Evolutionary conservation across 2,329 filamentous ascomycete genomes (phyloP).

Genomic region (Aplosporella prunicola): DNA sequence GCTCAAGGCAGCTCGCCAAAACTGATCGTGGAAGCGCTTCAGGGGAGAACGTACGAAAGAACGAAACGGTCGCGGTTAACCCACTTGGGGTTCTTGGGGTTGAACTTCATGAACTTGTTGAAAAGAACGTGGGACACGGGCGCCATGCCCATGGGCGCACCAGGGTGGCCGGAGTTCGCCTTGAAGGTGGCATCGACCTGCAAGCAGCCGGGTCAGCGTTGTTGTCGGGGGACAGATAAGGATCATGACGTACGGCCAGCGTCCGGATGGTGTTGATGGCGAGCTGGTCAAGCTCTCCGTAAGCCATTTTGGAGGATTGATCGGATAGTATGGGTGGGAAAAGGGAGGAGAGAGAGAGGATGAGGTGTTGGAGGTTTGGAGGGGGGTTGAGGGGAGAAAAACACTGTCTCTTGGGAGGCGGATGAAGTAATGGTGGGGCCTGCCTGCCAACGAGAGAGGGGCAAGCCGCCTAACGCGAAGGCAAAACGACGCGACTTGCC

Average conservation of each 20-base stretch:
- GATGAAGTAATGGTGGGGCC: no score
- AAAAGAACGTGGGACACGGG: constrained; percentile 93
- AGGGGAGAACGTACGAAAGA: constrained; percentile 71
- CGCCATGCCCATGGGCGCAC: constrained; percentile 96
- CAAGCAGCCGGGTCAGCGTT: constrained; percentile 23
- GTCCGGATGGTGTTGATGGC: constrained; percentile 97
- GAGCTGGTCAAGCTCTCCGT: constrained; percentile 76
- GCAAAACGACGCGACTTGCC: no score
- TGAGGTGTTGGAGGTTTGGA: constrained; percentile 2
- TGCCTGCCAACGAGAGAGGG: no score
- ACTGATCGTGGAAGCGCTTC: not conserved
- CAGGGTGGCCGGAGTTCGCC: constrained; percentile 96
- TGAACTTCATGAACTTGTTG: constrained; percentile 99
- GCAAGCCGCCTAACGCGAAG: no score
- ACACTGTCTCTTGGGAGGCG: constrained; percentile 3
- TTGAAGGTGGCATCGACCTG: constrained; percentile 95
- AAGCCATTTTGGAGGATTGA: constrained; percentile 60
- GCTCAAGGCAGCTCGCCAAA: not conserved
- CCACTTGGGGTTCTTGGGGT: constrained; percentile 98
- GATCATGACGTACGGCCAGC: constrained; percentile 66
- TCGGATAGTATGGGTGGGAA: constrained; percentile 12
- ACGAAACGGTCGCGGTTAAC: constrained; percentile 97
- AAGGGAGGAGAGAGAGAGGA: constrained; percentile 9
- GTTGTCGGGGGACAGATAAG: constrained; percentile 13
- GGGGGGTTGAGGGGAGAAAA: constrained; percentile 11